These are phyloP conservation scores for Xylaria venustula DNA, from an alignment of 495 filamentous ascomycete genomes.

Conservation along the genomic window DNA sequence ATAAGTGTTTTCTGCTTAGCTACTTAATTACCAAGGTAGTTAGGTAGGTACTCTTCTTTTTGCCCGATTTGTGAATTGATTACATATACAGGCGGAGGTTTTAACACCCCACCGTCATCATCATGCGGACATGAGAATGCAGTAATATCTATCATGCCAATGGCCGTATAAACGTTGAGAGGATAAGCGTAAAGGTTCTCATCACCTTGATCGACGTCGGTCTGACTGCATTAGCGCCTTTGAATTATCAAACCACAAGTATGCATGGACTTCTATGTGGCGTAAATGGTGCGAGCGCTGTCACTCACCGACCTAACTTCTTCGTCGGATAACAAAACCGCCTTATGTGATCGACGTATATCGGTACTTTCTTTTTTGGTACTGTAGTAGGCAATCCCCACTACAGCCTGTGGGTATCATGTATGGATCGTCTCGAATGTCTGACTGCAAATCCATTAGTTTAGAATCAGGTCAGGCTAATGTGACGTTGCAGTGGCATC, in stretches of 20 bases:
- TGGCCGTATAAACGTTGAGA: not conserved
- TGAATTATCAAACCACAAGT: not conserved
- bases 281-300: not conserved
- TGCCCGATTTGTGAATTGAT: too few species aligned
- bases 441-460: not conserved
- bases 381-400: not conserved
- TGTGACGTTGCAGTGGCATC: slow-evolving; percentile 3
- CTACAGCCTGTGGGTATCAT: not conserved
- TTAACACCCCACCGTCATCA: too few species aligned
- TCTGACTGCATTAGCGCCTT: not conserved
- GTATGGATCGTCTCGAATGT: not conserved
- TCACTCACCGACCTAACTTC: not conserved
- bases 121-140: too few species aligned
- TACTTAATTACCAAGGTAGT: too few species aligned
- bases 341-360: not conserved
- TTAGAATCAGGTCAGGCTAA: not conserved
- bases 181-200: not conserved
- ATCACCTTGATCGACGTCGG: not conserved
- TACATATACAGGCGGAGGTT: too few species aligned
- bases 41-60: too few species aligned
- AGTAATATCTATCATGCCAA: not conserved
- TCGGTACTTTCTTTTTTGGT: not conserved
- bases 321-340: not conserved
- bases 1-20: too few species aligned
- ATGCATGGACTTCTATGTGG: not conserved